phyloP scores from a whole-genome alignment of 2,329 filamentous ascomycete genomes.

The Xylaria sp. region DNA sequence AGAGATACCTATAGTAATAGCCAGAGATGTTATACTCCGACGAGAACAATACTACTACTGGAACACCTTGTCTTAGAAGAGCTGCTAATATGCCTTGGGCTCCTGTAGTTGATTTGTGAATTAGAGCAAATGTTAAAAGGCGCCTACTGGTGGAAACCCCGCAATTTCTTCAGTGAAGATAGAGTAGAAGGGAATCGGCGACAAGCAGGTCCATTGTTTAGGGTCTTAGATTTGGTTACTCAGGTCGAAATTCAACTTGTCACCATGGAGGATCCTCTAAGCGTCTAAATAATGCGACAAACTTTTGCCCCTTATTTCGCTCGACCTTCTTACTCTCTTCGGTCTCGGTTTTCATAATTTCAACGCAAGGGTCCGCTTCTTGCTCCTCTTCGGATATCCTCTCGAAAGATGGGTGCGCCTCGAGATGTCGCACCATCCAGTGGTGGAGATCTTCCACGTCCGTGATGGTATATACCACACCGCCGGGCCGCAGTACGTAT shows the following conservation, averaged over 20 bases:
- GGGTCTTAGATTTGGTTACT: slow-evolving; percentile 10
- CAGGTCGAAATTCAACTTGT: slow-evolving; percentile 13
- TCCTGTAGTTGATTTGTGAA: background rate
- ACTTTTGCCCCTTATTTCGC: slow-evolving; percentile 90
- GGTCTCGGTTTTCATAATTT: slow-evolving; percentile 82
- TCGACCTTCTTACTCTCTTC: slow-evolving; percentile 98
- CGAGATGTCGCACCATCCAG: slow-evolving; percentile 93
- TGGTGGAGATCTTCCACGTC: slow-evolving; percentile 93
- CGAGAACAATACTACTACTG: background rate
- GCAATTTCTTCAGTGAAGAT: background rate
- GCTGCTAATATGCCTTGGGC: background rate
- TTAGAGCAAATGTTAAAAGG: background rate
- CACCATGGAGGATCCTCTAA: slow-evolving; percentile 82
- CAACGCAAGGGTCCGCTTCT: slow-evolving; percentile 76
- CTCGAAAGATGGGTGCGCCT: slow-evolving; percentile 81
- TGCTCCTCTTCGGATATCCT: slow-evolving; percentile 75
- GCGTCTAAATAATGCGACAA: slow-evolving; percentile 87
- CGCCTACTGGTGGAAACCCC: background rate
- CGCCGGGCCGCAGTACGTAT: slow-evolving; percentile 83
- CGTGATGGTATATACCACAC: slow-evolving; percentile 94
- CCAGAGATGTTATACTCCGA: too few species aligned
- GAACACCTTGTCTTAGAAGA: background rate
- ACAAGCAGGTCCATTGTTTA: background rate
- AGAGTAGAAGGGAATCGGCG: background rate
- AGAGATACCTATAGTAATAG: too few species aligned